Conservation (phyloP, 441 rosid species). For the Populus trichocarpa region DNA sequence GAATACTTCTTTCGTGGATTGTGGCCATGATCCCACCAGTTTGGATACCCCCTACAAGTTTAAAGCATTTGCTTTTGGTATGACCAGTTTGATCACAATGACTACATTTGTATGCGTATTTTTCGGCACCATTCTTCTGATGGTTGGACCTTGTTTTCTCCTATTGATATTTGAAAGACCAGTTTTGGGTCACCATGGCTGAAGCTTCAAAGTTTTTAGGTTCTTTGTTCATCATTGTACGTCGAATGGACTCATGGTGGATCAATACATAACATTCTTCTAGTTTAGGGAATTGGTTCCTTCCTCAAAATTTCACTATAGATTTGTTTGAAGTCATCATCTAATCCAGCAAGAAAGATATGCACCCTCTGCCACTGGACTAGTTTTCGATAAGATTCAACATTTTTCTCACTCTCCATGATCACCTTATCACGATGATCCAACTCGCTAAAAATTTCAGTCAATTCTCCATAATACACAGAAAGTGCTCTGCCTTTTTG, state of each 20-base stretch:
- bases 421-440: no score
- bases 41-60: not conserved
- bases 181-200: not conserved
- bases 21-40: not conserved
- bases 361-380: no score
- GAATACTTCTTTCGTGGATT: not conserved
- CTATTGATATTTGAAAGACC: no score
- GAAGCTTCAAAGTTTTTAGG: not conserved
- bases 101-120: not conserved
- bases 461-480: no score
- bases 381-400: no score
- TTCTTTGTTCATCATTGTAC: not conserved
- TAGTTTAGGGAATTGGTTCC: not conserved
- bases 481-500: not conserved
- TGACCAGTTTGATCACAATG: not conserved
- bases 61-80: not conserved
- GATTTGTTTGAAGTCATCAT: not conserved
- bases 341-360: not conserved
- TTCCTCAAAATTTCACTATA: not conserved
- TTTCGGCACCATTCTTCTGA: not conserved
- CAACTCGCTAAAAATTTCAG: no score
- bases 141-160: not conserved
- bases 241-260: not conserved
- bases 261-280: not conserved
- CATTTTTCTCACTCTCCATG: no score